phyloP scores from a whole-genome alignment of 2,329 filamentous ascomycete species.

The Pseudogymnoascus sp. region DNA sequence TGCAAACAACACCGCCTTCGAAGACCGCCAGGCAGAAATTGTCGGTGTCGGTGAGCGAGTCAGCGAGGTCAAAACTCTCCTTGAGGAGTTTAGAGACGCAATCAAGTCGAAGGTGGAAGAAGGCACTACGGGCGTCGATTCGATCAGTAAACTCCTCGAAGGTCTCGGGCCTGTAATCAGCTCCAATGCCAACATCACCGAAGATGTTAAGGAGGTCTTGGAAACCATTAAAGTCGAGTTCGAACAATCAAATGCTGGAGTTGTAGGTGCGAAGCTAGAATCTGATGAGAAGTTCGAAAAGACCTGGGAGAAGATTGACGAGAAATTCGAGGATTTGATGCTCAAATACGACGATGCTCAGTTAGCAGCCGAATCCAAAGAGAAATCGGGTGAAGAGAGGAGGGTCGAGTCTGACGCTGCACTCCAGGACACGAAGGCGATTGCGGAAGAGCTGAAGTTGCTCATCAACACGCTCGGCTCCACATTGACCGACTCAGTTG shows the following conservation, averaged over 20 bases:
- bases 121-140: conserved; percentile 64
- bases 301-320: conserved; percentile 53
- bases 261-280: conserved; percentile 75
- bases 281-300: conserved; percentile 68
- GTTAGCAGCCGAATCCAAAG: conserved; percentile 63
- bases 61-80: conserved; percentile 65
- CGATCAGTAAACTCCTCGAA: conserved; percentile 63
- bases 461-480: conserved; percentile 79
- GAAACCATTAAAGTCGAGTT: conserved; percentile 78
- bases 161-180: conserved; percentile 56
- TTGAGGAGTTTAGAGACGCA: conserved; percentile 71
- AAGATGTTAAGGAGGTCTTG: conserved; percentile 64
- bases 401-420: conserved; percentile 66
- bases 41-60: conserved; percentile 71
- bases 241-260: conserved; percentile 73
- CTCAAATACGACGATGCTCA: conserved; percentile 85
- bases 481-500: conserved; percentile 71
- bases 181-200: conserved; percentile 48
- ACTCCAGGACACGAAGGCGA: conserved; percentile 64
- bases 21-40: conserved; percentile 78
- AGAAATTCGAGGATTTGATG: conserved; percentile 68
- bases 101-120: conserved; percentile 71
- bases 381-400: conserved; percentile 65
- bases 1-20: conserved; percentile 68
- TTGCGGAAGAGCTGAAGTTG: conserved; percentile 80